Base-by-base conservation (phyloP, 2,329 filamentous ascomycete species). In the Myrmaecium sp. region DNA sequence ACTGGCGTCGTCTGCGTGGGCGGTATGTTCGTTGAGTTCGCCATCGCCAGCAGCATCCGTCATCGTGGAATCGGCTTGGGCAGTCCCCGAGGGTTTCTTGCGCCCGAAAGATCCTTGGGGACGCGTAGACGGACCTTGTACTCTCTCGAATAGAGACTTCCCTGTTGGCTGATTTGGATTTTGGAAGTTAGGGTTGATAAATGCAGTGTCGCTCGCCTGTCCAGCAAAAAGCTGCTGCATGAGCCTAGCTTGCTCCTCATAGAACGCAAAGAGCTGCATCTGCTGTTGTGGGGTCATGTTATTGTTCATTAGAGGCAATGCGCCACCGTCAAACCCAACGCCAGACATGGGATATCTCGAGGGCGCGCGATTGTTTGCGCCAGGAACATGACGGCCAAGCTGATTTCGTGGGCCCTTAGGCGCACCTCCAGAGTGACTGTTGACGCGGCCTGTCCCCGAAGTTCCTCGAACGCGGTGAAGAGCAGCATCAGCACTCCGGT, bases 231-330 rank as follows among this genome's bases (percentile, higher is more conserved):
- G 46, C 26, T 51, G 46, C 33, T 50, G 46, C 46, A 51, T 49
- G 41, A 52, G 48, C 33, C 76, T 70, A 26, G 79, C 80, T 44
- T 92, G 81, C 46, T 92, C 79, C 52, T 92, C 80, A 36, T 89
- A 67, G 57, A 91, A 67, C 21, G 71, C 64, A 58, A 79, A 74
- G 28, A 82, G 61, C 31, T 77, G 69, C 60, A 80, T 72, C 44
- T 86, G 63, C 54, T 81, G 65, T 55, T 77, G 58, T 49, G 69
- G 56, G 53, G 55, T 70, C 60, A 76, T 67, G 40, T 63, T 60
- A 38, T 64, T 55, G 17, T 47, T 44, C 51, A 56, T 63, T 32
- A 50, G n/a, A n/a, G 57, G 35, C 47, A 54, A 25, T 39, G 43
- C 40, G 27, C 57, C 27, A 52, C 52, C 31, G 54, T 57, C 46